A percentile compares a stretch with the other conserved stretches of the same genome.
Evolutionary conservation across 2,329 filamentous ascomycete species (phyloP).

Genomic region (Nigrospora sphaerica): DNA sequence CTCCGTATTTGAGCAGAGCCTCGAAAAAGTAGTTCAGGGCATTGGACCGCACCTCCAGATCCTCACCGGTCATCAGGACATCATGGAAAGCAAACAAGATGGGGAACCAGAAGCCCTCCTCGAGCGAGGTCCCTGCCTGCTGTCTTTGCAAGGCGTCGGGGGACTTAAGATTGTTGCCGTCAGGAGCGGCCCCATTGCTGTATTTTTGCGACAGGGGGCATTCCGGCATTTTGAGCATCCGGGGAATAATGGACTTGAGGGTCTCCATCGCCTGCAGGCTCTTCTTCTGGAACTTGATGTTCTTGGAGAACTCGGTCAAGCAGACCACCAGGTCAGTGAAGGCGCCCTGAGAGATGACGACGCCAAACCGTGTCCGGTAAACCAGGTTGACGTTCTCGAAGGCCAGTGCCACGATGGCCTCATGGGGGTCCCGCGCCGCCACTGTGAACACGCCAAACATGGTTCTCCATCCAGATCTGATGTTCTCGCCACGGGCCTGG

Average conservation of each 20-base stretch:
- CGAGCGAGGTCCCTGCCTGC: constrained; percentile 75
- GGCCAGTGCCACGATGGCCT: constrained; percentile 91
- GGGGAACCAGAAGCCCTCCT: constrained; percentile 98
- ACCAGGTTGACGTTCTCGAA: constrained; percentile 96
- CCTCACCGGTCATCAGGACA: constrained; percentile 97
- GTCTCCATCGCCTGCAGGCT: constrained; percentile 93
- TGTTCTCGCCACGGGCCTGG: constrained; percentile 91
- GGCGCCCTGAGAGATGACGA: constrained; percentile 92
- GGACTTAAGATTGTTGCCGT: constrained; percentile 28
- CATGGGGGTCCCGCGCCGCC: constrained; percentile 85
- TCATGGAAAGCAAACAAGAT: constrained; percentile 98
- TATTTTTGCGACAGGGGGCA: constrained; percentile 74
- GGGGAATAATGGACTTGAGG: constrained; percentile 85
- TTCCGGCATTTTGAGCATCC: constrained; percentile 92
- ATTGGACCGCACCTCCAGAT: constrained; percentile 86
- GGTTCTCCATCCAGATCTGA: constrained; percentile 94
- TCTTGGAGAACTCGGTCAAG: constrained; percentile 97
- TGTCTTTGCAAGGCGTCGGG: constrained; percentile 42
- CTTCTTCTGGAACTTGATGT: constrained; percentile 97
- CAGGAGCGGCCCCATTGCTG: constrained; percentile 23
- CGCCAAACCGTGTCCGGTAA: constrained; percentile 90
- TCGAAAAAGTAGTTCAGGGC: constrained; percentile 97
- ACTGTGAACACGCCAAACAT: constrained; percentile 99
- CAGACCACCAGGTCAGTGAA: constrained; percentile 96
- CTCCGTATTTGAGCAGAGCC: constrained; percentile 80